phyloP scores from a whole-genome alignment of 2,329 filamentous ascomycete genomes.

The Stenocarpella maydis region DNA sequence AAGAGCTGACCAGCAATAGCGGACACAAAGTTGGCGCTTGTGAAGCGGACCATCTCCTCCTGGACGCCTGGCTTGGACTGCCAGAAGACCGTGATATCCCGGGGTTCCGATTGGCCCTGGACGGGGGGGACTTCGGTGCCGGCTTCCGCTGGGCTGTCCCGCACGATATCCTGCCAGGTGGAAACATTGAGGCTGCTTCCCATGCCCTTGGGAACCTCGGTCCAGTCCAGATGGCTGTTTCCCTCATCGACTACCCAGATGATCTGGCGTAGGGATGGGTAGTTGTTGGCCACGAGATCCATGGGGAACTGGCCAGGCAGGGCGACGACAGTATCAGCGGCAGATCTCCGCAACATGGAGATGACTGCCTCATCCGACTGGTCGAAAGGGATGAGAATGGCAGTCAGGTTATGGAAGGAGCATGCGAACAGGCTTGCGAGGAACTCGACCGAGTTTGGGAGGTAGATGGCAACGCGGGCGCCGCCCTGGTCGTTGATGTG shows the following conservation, averaged over 20 bases:
- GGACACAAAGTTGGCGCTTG: conserved; percentile 85
- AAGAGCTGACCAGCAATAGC: conserved; percentile 81
- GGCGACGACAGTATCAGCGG: conserved; percentile 83
- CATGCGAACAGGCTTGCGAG: conserved; percentile 85
- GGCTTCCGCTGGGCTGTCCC: conserved; percentile 68
- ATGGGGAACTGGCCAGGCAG: conserved; percentile 88
- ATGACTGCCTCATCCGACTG: conserved; percentile 74
- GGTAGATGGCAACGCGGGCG: conserved; percentile 84
- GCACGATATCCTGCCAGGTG: conserved; percentile 92
- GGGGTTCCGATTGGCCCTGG: conserved; percentile 60
- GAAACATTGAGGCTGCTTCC: conserved; percentile 79
- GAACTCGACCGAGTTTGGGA: conserved; percentile 93
- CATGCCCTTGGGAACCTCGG: conserved; percentile 81
- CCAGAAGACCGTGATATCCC: conserved; percentile 74
- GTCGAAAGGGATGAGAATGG: conserved; percentile 86
- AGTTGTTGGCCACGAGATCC: conserved; percentile 73
- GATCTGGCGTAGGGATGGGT: conserved; percentile 76
- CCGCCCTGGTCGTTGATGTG: conserved; percentile 76
- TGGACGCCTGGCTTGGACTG: conserved; percentile 58
- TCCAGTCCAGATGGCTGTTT: conserved; percentile 95
- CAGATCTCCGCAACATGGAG: conserved; percentile 74
- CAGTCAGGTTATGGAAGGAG: conserved; percentile 86
- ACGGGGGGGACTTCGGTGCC: conserved; percentile 71
- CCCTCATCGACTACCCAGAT: conserved; percentile 94
- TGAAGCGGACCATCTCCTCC: conserved; percentile 82